Percentiles rank a stretch among this genome's conserved stretches.
Evolutionary conservation across 305 asterid genomes (phyloP).

Genomic region (Fraxinus baroniana): DNA sequence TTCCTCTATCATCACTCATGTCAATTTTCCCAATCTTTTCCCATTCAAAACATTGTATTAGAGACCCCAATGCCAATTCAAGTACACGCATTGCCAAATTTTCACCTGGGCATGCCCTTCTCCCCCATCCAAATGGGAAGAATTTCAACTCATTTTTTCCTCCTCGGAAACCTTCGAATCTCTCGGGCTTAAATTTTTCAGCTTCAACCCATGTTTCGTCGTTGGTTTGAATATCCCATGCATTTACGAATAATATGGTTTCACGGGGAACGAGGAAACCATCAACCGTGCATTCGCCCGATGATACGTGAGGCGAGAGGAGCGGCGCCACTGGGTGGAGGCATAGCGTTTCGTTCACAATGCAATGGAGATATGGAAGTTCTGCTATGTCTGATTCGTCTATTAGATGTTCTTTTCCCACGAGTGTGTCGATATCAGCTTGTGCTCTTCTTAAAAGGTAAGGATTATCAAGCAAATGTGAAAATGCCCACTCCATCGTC

Average conservation of each 20-base stretch:
- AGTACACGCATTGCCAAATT: slow-evolving; percentile 50
- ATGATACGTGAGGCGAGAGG: slow-evolving; percentile 43
- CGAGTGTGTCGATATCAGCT: slow-evolving; percentile 33
- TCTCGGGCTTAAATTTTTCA: slow-evolving; percentile 35
- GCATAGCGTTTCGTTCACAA: slow-evolving; percentile 46
- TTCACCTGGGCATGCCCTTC: slow-evolving; percentile 68
- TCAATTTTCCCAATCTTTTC: slow-evolving; percentile 47
- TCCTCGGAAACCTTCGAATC: slow-evolving; percentile 29
- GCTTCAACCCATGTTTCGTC: slow-evolving; percentile 38
- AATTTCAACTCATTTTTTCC: slow-evolving; percentile 34
- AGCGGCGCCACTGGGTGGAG: slow-evolving; percentile 48
- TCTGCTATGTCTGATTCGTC: slow-evolving; percentile 31
- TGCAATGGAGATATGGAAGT: slow-evolving; percentile 40
- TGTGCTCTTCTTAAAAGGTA: slow-evolving; percentile 29
- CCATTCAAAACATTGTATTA: slow-evolving; percentile 70
- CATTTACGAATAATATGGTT: slow-evolving; percentile 44
- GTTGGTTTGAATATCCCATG: slow-evolving; percentile 46
- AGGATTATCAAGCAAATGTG: slow-evolving; percentile 41
- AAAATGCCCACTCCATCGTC: slow-evolving; percentile 51
- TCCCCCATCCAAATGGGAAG: slow-evolving; percentile 62
- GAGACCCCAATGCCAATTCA: slow-evolving; percentile 48
- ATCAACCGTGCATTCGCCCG: slow-evolving; percentile 36
- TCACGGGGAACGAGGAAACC: slow-evolving; percentile 38
- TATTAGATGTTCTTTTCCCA: slow-evolving; percentile 38
- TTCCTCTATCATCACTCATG: slow-evolving; percentile 51